These are phyloP conservation scores for Candida chauliodis DNA, from an alignment of 805 yeast genomes.

Conservation along the genomic window DNA sequence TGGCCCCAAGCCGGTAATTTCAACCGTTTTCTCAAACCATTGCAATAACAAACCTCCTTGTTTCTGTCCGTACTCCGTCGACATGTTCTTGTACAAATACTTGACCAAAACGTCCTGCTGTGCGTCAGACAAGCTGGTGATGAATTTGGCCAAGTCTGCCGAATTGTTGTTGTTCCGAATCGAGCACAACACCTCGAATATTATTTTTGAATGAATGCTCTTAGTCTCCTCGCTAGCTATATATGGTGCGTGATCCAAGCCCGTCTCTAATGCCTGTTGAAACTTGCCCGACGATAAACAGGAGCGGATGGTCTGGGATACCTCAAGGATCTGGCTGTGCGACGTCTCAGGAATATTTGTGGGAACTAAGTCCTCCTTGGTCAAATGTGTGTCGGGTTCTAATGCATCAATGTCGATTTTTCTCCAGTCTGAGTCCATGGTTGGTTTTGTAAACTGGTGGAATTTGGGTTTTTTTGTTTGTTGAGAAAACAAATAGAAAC, in stretches of 20 bases:
- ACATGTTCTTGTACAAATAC: slow-evolving; percentile 83
- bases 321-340: slow-evolving; percentile 49
- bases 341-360: slow-evolving; percentile 41
- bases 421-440: slow-evolving; percentile 64
- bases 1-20: slow-evolving; percentile 82
- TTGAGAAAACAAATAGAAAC: background rate
- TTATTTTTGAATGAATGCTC: slow-evolving; percentile 39
- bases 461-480: background rate
- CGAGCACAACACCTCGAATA: slow-evolving; percentile 63
- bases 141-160: slow-evolving; percentile 60
- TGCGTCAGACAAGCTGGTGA: slow-evolving; percentile 54
- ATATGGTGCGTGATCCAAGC: slow-evolving; percentile 77
- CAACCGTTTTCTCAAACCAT: slow-evolving; percentile 92
- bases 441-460: background rate
- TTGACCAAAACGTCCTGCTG: slow-evolving; percentile 79
- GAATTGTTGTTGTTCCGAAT: slow-evolving; percentile 55
- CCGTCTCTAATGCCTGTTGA: slow-evolving; percentile 58
- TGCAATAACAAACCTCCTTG: slow-evolving; percentile 81
- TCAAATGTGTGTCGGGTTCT: slow-evolving; percentile 74
- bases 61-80: slow-evolving; percentile 69
- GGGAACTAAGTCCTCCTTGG: slow-evolving; percentile 61
- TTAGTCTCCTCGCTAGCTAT: slow-evolving; percentile 64
- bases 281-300: slow-evolving; percentile 70
- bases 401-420: slow-evolving; percentile 90
- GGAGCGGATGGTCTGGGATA: slow-evolving; percentile 56